Evolutionary conservation across 2,329 filamentous ascomycete species (phyloP), one percentile per base, ranked within the genome.

Genomic region (Colletotrichum brevisporum): DNA sequence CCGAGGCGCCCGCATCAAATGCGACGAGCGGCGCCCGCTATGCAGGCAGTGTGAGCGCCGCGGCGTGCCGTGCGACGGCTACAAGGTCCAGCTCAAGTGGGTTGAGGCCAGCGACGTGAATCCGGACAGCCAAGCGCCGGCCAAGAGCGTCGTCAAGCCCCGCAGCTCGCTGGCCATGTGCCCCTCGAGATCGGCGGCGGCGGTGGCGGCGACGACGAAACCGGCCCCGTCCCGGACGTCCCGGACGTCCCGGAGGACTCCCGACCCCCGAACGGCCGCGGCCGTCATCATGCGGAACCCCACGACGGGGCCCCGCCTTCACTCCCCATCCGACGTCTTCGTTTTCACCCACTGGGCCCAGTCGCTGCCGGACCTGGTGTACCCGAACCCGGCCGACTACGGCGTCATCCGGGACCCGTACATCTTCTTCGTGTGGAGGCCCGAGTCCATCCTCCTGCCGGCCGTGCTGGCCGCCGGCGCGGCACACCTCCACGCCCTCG

Each of bases 341-440:
- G 54, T 70, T 5, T 67, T 70, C 55, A 47, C 36, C 4, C 63
- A 70, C 36, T 70, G 63, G 68, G 54, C 63, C 16, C 47, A 60
- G 16, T 43, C 59, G 9, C 24, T 70, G 5, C 68, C 68, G 0
- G 58, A 67, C 0, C 5, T 70, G 41, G 53, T 67, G 2, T 70
- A 67, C 52, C 57, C 64, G 1, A 67, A 70, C 27, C 55, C 68
- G 2, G 50, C 55, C 4, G 54, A 53, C 18, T 60, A 57, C 5
- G 31, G n/a, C 31, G 55, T 27, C n/a, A 48, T 71, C 1, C 59
- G 58, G 4, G 64, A 64, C 12, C 58, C 61, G 6, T 67, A 71
- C 21, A 26, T 63, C 5, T 39, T 54, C 9, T 68, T 71, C 16
- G 43, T 71, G 1, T 67, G 54, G 47, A 45, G 43, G 24, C 15